Evolutionary conservation across 257 asterid genomes (phyloP).

Genomic region (Osmanthus fragrans): DNA sequence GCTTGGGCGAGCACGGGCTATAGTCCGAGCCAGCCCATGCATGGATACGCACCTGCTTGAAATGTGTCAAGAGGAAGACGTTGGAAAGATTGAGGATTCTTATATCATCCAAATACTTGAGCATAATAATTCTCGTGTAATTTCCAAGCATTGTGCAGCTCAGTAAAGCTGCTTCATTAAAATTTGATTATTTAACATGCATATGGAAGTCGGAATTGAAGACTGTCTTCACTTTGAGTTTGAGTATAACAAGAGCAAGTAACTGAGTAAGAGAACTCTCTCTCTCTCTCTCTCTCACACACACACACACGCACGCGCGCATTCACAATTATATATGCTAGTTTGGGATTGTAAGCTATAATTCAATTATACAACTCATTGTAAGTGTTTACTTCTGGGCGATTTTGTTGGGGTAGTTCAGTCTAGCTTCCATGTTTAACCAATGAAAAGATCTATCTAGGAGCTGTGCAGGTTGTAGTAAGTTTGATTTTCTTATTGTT

Average conservation of each 20-base stretch:
- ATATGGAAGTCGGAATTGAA: too few relatives aligned
- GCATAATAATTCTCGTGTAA: not conserved
- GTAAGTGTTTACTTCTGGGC: not conserved
- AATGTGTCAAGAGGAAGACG: not conserved
- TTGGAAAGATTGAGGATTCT: slow-evolving; percentile 1
- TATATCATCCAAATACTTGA: not conserved
- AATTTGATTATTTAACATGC: too few relatives aligned
- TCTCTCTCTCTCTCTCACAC: not conserved
- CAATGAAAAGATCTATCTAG: not conserved
- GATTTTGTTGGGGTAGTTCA: not conserved
- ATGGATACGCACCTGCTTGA: not conserved
- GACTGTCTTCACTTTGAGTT: too few relatives aligned
- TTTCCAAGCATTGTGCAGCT: slow-evolving; percentile 11
- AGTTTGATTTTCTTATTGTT: not conserved
- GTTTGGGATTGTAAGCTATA: not conserved
- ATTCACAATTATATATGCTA: not conserved
- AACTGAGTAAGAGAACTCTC: slow-evolving; percentile 42
- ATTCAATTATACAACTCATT: not conserved
- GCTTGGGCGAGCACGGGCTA: too few relatives aligned
- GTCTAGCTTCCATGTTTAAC: not conserved
- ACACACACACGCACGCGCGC: too few relatives aligned
- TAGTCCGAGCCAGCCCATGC: too few relatives aligned
- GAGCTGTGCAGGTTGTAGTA: not conserved
- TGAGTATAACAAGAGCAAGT: slow-evolving; percentile 93
- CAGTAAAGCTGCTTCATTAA: not conserved